Percentiles rank a stretch among this genome's conserved stretches.
Evolutionary conservation across 805 yeast genomes (phyloP).

Genomic region (Zygoascus tannicola): DNA sequence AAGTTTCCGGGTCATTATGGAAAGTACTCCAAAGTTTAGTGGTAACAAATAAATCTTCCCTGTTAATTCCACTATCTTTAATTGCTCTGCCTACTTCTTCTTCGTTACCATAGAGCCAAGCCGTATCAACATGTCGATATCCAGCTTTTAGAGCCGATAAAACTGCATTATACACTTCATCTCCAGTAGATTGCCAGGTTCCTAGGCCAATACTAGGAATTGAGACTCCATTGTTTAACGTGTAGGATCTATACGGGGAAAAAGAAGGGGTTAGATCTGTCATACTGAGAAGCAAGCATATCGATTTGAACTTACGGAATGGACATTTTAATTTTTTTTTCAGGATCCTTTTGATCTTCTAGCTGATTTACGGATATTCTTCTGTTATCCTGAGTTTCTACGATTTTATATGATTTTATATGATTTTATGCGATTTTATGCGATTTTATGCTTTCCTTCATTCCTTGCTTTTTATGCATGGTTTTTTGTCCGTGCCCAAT

Average conservation of each 20-base stretch:
- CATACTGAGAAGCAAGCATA: too few species aligned
- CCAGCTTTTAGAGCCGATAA: conserved; percentile 42
- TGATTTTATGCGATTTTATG: too few species aligned
- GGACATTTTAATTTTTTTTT: too few species aligned
- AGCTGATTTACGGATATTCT: too few species aligned
- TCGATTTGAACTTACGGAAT: too few species aligned
- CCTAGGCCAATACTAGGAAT: conserved; percentile 51
- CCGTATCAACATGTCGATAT: conserved; percentile 57
- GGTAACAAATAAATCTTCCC: conserved; percentile 35
- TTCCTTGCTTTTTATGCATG: too few species aligned
- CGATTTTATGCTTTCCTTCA: too few species aligned
- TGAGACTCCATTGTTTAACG: conserved; percentile 35
- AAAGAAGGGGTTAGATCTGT: too few species aligned
- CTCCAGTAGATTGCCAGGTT: conserved; percentile 35
- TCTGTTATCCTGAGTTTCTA: too few species aligned
- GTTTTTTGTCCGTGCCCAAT: too few species aligned
- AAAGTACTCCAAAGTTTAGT: conserved; percentile 30
- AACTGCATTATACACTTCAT: conserved; percentile 27
- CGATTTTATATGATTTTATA: too few species aligned
- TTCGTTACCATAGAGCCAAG: conserved; percentile 48
- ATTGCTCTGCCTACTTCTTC: conserved; percentile 46
- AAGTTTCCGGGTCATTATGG: conserved; percentile 32
- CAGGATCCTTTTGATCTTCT: too few species aligned
- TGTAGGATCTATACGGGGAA: conserved; percentile 4
- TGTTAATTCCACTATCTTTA: conserved; percentile 47